A percentile compares a stretch with the other conserved stretches of the same genome.
Evolutionary conservation across 805 yeast species (phyloP).

Genomic region (Candida maltosa): DNA sequence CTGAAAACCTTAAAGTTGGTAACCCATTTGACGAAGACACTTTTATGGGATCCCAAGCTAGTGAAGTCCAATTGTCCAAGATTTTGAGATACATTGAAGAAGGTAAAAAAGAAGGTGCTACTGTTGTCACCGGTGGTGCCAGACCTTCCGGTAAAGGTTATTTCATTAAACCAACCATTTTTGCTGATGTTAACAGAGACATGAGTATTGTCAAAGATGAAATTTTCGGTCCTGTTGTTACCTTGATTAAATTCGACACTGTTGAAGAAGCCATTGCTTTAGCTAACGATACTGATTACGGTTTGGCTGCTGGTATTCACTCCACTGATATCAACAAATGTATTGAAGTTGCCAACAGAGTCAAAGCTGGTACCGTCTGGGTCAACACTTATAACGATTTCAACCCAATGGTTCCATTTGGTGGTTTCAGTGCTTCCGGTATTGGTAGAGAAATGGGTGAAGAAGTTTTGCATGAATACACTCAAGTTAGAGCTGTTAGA

Average conservation of each 20-base stretch:
- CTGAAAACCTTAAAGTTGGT: slow-evolving; percentile 64
- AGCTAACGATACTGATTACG: slow-evolving; percentile 83
- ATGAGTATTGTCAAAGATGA: slow-evolving; percentile 82
- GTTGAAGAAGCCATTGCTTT: slow-evolving; percentile 74
- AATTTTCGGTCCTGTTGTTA: slow-evolving; percentile 92
- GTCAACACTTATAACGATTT: slow-evolving; percentile 87
- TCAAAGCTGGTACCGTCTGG: slow-evolving; percentile 90
- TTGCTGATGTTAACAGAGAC: slow-evolving; percentile 73
- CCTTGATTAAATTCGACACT: slow-evolving; percentile 75
- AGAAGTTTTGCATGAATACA: slow-evolving; percentile 81
- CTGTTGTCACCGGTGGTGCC: slow-evolving; percentile 78
- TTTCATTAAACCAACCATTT: slow-evolving; percentile 78
- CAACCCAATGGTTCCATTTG: slow-evolving; percentile 86
- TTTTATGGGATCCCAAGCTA: slow-evolving; percentile 92
- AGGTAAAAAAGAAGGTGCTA: slow-evolving; percentile 85
- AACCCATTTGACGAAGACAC: slow-evolving; percentile 76
- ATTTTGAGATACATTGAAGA: slow-evolving; percentile 71
- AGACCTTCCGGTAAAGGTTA: slow-evolving; percentile 68
- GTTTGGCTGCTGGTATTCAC: slow-evolving; percentile 90
- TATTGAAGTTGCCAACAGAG: slow-evolving; percentile 65
- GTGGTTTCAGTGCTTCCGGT: slow-evolving; percentile 90
- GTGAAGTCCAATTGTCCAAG: slow-evolving; percentile 73
- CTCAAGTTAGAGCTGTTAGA: slow-evolving; percentile 85
- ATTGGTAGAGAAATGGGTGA: slow-evolving; percentile 91
- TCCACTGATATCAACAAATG: slow-evolving; percentile 74